Base-by-base conservation (phyloP, 2,329 filamentous ascomycete species). In the Peltaster fructicola region DNA sequence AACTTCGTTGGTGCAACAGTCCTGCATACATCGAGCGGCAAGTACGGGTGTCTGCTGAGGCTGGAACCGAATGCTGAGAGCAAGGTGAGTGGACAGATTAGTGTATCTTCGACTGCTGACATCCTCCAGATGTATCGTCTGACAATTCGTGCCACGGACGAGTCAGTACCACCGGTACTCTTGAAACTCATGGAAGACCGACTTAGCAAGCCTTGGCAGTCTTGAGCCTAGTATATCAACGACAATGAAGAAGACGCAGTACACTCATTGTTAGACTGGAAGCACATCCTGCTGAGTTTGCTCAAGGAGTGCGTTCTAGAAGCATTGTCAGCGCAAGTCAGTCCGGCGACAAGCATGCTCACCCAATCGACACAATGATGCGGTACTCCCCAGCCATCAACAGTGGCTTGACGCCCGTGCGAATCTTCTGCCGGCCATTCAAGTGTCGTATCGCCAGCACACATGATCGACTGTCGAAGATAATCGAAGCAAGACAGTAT, bases 1-100 rank as follows among this genome's bases (percentile, higher is more conserved):
- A 98, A 98, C 41, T 72, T 93, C 43, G 88, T 98, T 8, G 88
- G 85, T 9, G 80, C 80, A 1, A 82, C 77, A 50, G 88, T 84
- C 41, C 55, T 78, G 53, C 85, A 80, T 58, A 91, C 73, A 25
- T 72, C 78, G 38, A 73, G 70, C 7, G 84, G 88, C 33, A 95
- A 95, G 58, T 90, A 82, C 56, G 88, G 88, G 15, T 95, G 88
- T 56, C 57, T 98, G 47, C 56, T 98, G 61, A 68, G 88, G 45
- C 55, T 98, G 54, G 88, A 98, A 62, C 88, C 88, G 32, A 98
- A 98, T 56, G 85, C 84, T 45, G 65, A 68, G 36, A 85, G 76
- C 35, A 79, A 81, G 70, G 9, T 19, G 10, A 8, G 11, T 18
- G 13, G 14, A 24, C 29, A 20, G 17, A 14, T 15, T 26, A 18